These are phyloP conservation scores for Clavispora fructus DNA, from an alignment of 805 yeast species.

Conservation along the genomic window DNA sequence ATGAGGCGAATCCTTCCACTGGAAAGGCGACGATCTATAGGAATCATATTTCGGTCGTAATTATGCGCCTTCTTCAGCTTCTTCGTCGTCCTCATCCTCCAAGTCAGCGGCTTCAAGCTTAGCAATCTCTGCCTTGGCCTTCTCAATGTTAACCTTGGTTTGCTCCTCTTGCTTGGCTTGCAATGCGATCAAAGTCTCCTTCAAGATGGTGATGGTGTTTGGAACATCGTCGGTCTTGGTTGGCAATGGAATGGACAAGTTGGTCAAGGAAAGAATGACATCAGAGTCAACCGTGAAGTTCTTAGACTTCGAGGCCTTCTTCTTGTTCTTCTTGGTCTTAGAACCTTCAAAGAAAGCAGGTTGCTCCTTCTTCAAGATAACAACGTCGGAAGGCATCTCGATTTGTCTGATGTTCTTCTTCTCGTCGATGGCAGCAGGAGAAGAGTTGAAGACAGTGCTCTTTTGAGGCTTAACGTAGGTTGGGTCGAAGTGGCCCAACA, in stretches of 20 bases:
- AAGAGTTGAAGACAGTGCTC: constrained; percentile 21
- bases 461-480: constrained; percentile 56
- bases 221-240: constrained; percentile 66
- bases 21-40: not conserved
- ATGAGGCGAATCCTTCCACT: not conserved
- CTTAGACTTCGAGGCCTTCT: constrained; percentile 40
- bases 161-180: constrained; percentile 71
- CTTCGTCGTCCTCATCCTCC: constrained; percentile 20
- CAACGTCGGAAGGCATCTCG: constrained; percentile 60
- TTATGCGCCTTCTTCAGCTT: constrained; percentile 34
- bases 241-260: constrained; percentile 76
- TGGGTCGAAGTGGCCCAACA: constrained; percentile 75
- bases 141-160: constrained; percentile 68
- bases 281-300: constrained; percentile 74
- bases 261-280: constrained; percentile 68
- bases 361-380: constrained; percentile 58
- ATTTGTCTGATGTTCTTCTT: constrained; percentile 41
- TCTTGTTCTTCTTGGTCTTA: constrained; percentile 43
- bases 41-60: not conserved
- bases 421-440: constrained; percentile 19
- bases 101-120: constrained; percentile 51
- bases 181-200: constrained; percentile 66
- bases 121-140: constrained; percentile 73
- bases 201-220: constrained; percentile 58
- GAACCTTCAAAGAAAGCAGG: constrained; percentile 52